Conservation (phyloP, 139 green algal genomes). For the Tetradesmus obliquus region DNA sequence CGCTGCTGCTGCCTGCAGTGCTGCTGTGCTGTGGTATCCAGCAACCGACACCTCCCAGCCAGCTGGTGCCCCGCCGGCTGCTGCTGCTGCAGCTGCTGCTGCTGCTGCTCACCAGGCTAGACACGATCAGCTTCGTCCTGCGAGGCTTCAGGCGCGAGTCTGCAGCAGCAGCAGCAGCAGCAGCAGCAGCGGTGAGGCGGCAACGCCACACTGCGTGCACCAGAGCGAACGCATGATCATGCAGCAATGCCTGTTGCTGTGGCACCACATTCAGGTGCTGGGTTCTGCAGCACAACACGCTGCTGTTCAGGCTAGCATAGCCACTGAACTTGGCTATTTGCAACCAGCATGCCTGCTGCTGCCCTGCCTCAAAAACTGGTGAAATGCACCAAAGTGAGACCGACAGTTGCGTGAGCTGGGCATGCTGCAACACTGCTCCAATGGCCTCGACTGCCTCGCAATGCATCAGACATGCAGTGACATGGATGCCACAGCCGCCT, state of each 20-base stretch:
- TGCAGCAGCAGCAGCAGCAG: slow-evolving; percentile 37
- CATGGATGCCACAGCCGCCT: too few species aligned
- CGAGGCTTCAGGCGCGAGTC: slow-evolving; percentile 57
- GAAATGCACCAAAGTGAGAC: too few species aligned
- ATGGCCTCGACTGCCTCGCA: too few species aligned
- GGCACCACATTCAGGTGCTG: not conserved
- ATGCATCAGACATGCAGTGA: not conserved
- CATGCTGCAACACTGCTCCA: not conserved
- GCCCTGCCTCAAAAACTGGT: not conserved
- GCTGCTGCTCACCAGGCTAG: slow-evolving; percentile 3
- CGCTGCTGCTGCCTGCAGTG: not conserved
- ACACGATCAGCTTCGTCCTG: slow-evolving; percentile 53
- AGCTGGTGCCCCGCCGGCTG: not conserved
- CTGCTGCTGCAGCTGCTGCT: not conserved
- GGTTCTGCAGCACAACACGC: not conserved
- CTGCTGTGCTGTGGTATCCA: not conserved
- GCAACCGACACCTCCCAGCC: too few species aligned
- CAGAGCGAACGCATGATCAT: too few species aligned
- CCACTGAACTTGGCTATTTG: not conserved
- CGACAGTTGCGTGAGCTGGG: not conserved
- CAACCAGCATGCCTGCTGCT: not conserved
- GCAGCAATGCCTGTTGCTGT: not conserved
- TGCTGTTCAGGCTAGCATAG: not conserved
- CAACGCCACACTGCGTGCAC: too few species aligned
- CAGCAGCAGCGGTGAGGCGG: not conserved